Evolutionary conservation across 2,329 filamentous ascomycete genomes (phyloP), one percentile per base, ranked within the genome.

Genomic region (Emmonsiellopsis sp.): DNA sequence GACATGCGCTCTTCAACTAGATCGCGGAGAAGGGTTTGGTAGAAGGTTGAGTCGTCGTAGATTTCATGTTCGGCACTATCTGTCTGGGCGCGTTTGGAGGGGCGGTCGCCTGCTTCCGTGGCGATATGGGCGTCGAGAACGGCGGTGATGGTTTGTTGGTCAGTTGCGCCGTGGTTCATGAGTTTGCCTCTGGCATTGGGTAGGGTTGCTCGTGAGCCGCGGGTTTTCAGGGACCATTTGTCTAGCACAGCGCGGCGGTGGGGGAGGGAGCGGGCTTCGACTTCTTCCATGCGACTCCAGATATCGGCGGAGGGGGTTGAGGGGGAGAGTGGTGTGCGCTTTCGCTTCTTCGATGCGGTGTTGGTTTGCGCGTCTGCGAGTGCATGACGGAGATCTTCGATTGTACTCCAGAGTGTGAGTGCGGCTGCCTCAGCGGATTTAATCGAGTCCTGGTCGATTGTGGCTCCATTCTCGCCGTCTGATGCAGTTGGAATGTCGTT

Each of bases 11-110:
- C 89, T 66, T 95, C 89, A 8, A 98, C 86, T 1, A 98, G 83
- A 65, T 95, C 89, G 68, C 95, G 94, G 31, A 98, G 81, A 2
- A 98, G 80, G 11, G 93, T 76, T 67, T 95, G 89, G 73, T 98
- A 98, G 70, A 97, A 96, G 67, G 94, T 85, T 9, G 88, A 89
- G 63, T 98, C 93, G 67, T 97, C 92, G 73, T 93, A 98, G 61
- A 95, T 83, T 16, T 84, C 83, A 61, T 49, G 15, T 40, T 51
- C 11, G 16, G 20, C 31, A 10, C 52, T 20, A 11, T 54, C 43
- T n/a, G 40, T 48, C 11, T 34, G 3, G 9, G 62, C 58, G 44
- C 67, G 67, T 50, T 71, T 72, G 6, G 61, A 57, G 5, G 61
- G 56, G 31, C 65, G 63, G 38, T 69, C 65, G 5, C 65, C 63